phyloP scores from a whole-genome alignment of 1,139 yeast genomes.

The Saccharomyces hybrid region DNA sequence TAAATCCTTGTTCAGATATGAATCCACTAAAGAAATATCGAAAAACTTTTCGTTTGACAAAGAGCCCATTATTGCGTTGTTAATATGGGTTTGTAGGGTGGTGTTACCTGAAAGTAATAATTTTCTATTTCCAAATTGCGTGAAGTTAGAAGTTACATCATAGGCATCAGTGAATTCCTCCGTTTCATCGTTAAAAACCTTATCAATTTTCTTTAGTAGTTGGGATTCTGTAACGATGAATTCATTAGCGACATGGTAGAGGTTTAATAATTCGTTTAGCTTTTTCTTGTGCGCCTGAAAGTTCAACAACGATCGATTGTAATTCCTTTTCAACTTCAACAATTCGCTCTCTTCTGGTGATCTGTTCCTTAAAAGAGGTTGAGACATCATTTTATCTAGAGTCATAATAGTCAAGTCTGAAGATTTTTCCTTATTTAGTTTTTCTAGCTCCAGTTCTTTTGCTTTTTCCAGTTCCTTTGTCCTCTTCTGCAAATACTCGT shows the following conservation, averaged over 20 bases:
- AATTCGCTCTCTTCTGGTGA: slow-evolving; percentile 55
- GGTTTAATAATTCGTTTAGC: slow-evolving; percentile 52
- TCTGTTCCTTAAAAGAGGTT: slow-evolving; percentile 65
- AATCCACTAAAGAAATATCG: background rate
- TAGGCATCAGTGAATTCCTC: background rate
- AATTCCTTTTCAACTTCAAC: slow-evolving; percentile 44
- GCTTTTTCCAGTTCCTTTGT: slow-evolving; percentile 31
- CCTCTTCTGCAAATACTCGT: slow-evolving; percentile 31
- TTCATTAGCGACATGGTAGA: slow-evolving; percentile 62
- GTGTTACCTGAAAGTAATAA: background rate
- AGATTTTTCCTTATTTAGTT: slow-evolving; percentile 17
- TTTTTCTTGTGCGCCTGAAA: slow-evolving; percentile 39
- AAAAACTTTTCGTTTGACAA: background rate
- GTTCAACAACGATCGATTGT: slow-evolving; percentile 43
- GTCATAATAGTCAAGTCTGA: slow-evolving; percentile 67
- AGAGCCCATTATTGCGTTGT: background rate
- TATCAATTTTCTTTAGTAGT: slow-evolving; percentile 29
- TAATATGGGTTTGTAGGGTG: background rate
- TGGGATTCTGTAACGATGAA: slow-evolving; percentile 33
- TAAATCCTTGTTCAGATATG: background rate
- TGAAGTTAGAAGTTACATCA: background rate
- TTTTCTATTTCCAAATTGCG: background rate
- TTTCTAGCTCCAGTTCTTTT: slow-evolving; percentile 30
- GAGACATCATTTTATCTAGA: slow-evolving; percentile 55
- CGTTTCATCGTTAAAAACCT: slow-evolving; percentile 24